Evolutionary conservation across 2,329 filamentous ascomycete genomes (phyloP).

Genomic region (Penicillium sumatraense): DNA sequence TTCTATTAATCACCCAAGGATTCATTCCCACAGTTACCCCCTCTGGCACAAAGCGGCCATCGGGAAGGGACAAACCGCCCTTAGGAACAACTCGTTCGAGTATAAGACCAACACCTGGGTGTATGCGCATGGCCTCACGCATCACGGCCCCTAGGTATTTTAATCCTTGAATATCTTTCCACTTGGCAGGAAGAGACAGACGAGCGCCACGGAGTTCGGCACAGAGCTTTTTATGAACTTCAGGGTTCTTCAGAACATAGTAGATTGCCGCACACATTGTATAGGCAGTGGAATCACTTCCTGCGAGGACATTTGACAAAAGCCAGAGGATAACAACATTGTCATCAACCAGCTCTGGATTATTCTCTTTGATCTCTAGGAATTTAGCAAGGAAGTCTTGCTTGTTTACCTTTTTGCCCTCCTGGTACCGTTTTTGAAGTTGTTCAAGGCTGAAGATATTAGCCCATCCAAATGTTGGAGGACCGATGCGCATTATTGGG

Average conservation of each 20-base stretch:
- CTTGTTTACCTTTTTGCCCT: slow-evolving; percentile 1
- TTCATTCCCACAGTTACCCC: slow-evolving; percentile 59
- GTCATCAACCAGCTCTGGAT: slow-evolving; percentile 15
- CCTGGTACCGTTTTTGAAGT: slow-evolving; percentile 17
- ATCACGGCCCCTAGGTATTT: slow-evolving; percentile 58
- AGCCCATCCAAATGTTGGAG: slow-evolving; percentile 22
- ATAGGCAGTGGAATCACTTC: slow-evolving; percentile 42
- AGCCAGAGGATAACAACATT: slow-evolving; percentile 14
- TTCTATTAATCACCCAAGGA: slow-evolving; percentile 74
- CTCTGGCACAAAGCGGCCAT: slow-evolving; percentile 27
- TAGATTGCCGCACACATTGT: slow-evolving; percentile 38
- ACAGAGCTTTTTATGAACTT: slow-evolving; percentile 28
- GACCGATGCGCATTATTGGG: slow-evolving; percentile 29
- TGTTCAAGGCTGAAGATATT: slow-evolving; percentile 18
- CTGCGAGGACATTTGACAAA: slow-evolving; percentile 33
- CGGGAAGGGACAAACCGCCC: slow-evolving; percentile 26
- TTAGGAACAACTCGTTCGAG: slow-evolving; percentile 57
- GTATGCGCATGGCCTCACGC: slow-evolving; percentile 56
- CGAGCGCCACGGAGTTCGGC: slow-evolving; percentile 24
- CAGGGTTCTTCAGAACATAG: slow-evolving; percentile 33
- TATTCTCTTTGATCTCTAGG: slow-evolving; percentile 18
- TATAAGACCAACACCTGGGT: slow-evolving; percentile 54
- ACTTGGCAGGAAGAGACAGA: slow-evolving; percentile 20
- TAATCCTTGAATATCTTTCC: slow-evolving; percentile 23
- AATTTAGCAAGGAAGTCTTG: slow-evolving; percentile 15